These are phyloP conservation scores for Emericellopsis atlantica DNA, from an alignment of 2,329 filamentous ascomycete species.

Conservation along the genomic window DNA sequence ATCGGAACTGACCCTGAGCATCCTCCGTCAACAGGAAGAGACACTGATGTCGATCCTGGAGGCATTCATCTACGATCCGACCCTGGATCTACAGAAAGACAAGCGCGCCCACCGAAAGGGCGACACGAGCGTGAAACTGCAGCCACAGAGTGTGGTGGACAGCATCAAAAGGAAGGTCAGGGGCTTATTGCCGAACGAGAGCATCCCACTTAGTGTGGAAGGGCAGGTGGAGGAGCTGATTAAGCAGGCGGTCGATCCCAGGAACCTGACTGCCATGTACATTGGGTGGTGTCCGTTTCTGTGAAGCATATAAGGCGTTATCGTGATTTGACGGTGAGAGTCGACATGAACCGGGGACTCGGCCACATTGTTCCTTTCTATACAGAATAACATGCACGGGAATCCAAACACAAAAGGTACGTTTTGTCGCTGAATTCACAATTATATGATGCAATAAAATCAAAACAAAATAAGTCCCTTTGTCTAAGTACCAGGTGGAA, in stretches of 20 bases:
- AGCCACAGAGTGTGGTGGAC: slow-evolving; percentile 68
- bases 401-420: too few relatives aligned
- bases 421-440: too few relatives aligned
- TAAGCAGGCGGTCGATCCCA: slow-evolving; percentile 67
- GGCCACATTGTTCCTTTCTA: too few relatives aligned
- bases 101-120: slow-evolving; percentile 30
- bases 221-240: slow-evolving; percentile 97
- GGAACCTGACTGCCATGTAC: slow-evolving; percentile 84
- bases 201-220: slow-evolving; percentile 85
- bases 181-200: slow-evolving; percentile 74
- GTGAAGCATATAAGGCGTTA: slow-evolving; percentile 12
- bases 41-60: slow-evolving; percentile 96
- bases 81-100: slow-evolving; percentile 73
- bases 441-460: too few relatives aligned
- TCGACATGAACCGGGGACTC: too few relatives aligned
- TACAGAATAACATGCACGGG: too few relatives aligned
- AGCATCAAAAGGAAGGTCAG: slow-evolving; percentile 78
- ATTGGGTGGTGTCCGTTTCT: slow-evolving; percentile 75
- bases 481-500: too few relatives aligned
- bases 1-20: slow-evolving; percentile 74
- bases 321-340: neutral
- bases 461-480: too few relatives aligned
- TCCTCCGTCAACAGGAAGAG: slow-evolving; percentile 85
- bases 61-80: slow-evolving; percentile 94
- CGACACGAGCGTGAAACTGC: slow-evolving; percentile 33